Base-by-base conservation (phyloP, 2,329 filamentous ascomycete species). In the Monosporascus sp. region DNA sequence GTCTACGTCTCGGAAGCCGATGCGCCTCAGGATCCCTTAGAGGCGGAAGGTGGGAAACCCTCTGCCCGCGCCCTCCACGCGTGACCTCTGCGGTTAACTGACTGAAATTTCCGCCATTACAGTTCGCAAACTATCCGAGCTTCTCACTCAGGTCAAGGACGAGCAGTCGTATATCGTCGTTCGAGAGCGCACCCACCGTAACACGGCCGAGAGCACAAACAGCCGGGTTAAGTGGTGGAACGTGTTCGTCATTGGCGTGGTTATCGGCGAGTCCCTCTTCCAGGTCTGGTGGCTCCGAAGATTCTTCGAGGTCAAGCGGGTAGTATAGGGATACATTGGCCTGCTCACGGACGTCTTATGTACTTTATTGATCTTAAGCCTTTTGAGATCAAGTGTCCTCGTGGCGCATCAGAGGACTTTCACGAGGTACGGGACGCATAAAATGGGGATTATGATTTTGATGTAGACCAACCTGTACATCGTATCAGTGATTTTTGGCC, bases 271-370 rank as follows among this genome's bases (percentile, higher is more conserved):
- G 78, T 94, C 91, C 56, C 78, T 97, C 61, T 99, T 99, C 80
- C 94, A 99, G 78, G 93, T 99, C 61, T 99, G 94, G 93, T 99
- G 94, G 92, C 75, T 99, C 71, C 94, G 96, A 78, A 85, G 94
- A 69, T 99, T 99, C 82, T 97, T 97, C 69, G 92, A 97, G 85
- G 85, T 88, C 65, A 85, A 87, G 76, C 78, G 84, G 49, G 82
- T 86, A 50, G 81, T 86, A 61, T 87, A 74, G 73, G 46, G 20
- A 28, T 52, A 37, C 51, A 35, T 11, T 22, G 17, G 17, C n/a
- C 11, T 17, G 18, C n/a, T 41, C n/a, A 38, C 9, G 37, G 11
- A 20, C n/a, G 26, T n/a, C 15, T n/a, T 15, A 18, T 37, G n/a
- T 14, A 6, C 45, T 11, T 28, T 47, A 24, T n/a, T 28, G 15